phyloP scores from a whole-genome alignment of 2,329 filamentous ascomycete species.

The Aspergillus brasiliensis region DNA sequence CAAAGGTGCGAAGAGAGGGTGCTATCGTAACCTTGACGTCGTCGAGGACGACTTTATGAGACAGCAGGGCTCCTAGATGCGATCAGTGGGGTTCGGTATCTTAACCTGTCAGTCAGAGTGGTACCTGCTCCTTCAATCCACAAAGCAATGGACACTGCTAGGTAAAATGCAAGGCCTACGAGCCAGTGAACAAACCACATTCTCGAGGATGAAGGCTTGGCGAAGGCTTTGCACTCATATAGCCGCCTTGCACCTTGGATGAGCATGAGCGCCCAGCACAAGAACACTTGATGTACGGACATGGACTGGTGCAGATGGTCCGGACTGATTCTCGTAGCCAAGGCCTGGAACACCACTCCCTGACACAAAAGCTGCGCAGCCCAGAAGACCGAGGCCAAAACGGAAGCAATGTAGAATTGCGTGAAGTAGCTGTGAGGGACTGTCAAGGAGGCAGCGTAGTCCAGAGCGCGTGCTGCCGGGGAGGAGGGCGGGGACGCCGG shows the following conservation, averaged over 20 bases:
- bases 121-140: conserved; percentile 82
- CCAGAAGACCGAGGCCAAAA: conserved; percentile 74
- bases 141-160: conserved; percentile 69
- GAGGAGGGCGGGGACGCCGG: conserved; percentile 16
- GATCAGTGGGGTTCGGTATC: neutral
- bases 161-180: conserved; percentile 77
- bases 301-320: conserved; percentile 50
- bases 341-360: conserved; percentile 56
- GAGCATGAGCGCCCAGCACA: conserved; percentile 73
- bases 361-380: conserved; percentile 60
- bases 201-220: conserved; percentile 67
- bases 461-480: conserved; percentile 41
- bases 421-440: conserved; percentile 89
- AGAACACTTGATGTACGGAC: conserved; percentile 61
- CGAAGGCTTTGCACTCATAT: conserved; percentile 70
- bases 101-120: conserved; percentile 23
- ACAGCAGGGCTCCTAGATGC: conserved; percentile 33
- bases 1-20: conserved; percentile 54
- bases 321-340: conserved; percentile 48
- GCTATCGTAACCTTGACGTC: conserved; percentile 42
- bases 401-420: conserved; percentile 79
- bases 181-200: conserved; percentile 90
- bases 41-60: conserved; percentile 34
- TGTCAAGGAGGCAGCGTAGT: conserved; percentile 56
- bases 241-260: conserved; percentile 75